Percentiles rank a stretch among this genome's conserved stretches.
These are phyloP conservation scores for Monosporozyma solicola DNA, from an alignment of 805 yeast genomes.

Conservation along the genomic window DNA sequence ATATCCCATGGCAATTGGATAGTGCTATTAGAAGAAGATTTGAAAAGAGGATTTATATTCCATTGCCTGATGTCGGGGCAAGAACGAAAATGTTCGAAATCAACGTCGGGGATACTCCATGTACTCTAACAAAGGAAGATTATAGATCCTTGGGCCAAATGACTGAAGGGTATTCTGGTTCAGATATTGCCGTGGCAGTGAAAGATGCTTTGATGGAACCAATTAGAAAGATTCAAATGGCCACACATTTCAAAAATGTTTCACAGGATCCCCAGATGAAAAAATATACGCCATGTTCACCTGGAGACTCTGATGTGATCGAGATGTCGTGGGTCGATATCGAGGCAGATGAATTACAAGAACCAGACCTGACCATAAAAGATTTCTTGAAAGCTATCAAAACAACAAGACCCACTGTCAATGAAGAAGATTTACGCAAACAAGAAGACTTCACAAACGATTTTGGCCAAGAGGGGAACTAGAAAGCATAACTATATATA, in stretches of 20 bases:
- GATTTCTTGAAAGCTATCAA: conserved; percentile 91
- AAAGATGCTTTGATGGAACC: conserved; percentile 98
- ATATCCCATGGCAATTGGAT: conserved; percentile 98
- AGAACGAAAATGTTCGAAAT: conserved; percentile 89
- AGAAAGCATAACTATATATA: conserved; percentile 1
- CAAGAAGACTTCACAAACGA: conserved; percentile 87
- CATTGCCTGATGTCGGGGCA: conserved; percentile 90
- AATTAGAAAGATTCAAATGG: conserved; percentile 86
- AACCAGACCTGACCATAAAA: conserved; percentile 81
- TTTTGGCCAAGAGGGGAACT: conserved; percentile 91
- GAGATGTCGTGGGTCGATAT: conserved; percentile 94
- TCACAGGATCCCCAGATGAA: conserved; percentile 31
- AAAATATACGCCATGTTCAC: conserved; percentile 86
- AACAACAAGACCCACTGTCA: conserved; percentile 90
- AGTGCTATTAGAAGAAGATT: conserved; percentile 96
- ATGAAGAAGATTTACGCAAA: conserved; percentile 67
- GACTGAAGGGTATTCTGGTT: conserved; percentile 97
- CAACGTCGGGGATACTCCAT: conserved; percentile 85
- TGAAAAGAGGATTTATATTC: conserved; percentile 88
- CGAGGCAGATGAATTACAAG: conserved; percentile 78
- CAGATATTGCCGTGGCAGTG: conserved; percentile 92
- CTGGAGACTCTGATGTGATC: conserved; percentile 80
- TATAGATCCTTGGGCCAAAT: conserved; percentile 72
- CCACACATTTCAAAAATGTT: conserved; percentile 80
- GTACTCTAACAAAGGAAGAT: conserved; percentile 65